These are phyloP conservation scores for Fusarium aywerte DNA, from an alignment of 2,329 filamentous ascomycete species.

Conservation along the genomic window DNA sequence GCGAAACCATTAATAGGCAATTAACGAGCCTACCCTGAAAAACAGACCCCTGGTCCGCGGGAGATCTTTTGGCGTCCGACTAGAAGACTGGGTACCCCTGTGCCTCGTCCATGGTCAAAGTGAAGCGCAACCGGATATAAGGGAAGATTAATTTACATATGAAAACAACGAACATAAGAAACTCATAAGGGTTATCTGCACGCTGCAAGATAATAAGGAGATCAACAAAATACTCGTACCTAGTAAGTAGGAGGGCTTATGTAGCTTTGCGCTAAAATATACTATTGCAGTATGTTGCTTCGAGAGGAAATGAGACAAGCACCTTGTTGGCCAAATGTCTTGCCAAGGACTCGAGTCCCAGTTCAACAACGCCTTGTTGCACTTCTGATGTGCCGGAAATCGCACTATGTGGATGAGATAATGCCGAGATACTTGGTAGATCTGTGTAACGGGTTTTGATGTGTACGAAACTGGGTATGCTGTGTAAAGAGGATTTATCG, in stretches of 20 bases:
- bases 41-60: constrained; percentile 9
- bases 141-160: neutral
- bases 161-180: neutral
- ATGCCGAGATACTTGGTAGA: neutral
- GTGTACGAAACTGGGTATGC: neutral
- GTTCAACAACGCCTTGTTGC: constrained; percentile 11
- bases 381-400: constrained; percentile 12
- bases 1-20: neutral
- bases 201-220: neutral
- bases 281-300: neutral
- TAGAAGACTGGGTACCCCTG: constrained; percentile 11
- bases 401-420: constrained; percentile 1
- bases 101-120: neutral
- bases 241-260: neutral
- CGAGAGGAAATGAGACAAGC: constrained; percentile 4
- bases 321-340: constrained; percentile 36
- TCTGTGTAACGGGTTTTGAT: neutral
- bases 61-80: constrained; percentile 12
- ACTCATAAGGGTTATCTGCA: constrained; percentile 2
- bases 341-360: neutral
- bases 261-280: neutral
- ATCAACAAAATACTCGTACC: neutral
- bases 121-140: constrained; percentile 14
- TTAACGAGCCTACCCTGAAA: neutral
- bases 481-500: neutral